Evolutionary conservation across 139 green algal genomes (phyloP).

Genomic region (Volvox reticuliferus): DNA sequence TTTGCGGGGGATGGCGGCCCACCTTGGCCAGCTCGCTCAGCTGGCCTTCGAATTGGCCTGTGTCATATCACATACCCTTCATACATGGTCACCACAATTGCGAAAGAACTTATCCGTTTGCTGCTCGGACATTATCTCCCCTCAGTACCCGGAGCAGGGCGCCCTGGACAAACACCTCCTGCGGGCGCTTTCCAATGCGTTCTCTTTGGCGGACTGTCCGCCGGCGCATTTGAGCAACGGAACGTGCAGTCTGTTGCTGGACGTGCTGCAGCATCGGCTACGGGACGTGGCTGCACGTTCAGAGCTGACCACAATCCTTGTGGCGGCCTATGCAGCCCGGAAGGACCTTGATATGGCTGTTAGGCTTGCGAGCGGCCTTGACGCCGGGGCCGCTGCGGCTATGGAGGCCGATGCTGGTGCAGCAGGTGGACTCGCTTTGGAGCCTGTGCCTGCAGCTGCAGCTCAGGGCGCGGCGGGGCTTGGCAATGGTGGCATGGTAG

Average conservation of each 20-base stretch:
- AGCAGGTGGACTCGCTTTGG: neutral
- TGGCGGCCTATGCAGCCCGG: constrained; percentile 16
- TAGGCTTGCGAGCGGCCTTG: constrained; percentile 30
- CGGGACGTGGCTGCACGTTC: constrained; percentile 8
- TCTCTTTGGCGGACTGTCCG: constrained; percentile 20
- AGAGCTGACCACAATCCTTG: constrained; percentile 41
- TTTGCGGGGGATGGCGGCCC: too few species aligned
- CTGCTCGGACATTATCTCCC: neutral
- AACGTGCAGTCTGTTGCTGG: constrained; percentile 20
- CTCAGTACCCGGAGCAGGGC: constrained; percentile 37
- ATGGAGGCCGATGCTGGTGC: constrained; percentile 32
- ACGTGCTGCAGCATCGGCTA: constrained; percentile 31
- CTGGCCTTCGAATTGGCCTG: too few species aligned
- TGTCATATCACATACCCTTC: too few species aligned
- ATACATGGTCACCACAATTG: too few species aligned
- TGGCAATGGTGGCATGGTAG: neutral
- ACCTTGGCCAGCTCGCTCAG: too few species aligned
- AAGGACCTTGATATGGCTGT: constrained; percentile 20
- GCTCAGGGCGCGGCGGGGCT: neutral
- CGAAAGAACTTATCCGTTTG: too few species aligned
- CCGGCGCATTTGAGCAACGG: neutral
- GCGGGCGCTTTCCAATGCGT: neutral
- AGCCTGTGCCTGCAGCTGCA: constrained; percentile 5
- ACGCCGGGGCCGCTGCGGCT: constrained; percentile 22
- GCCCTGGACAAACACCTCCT: constrained; percentile 38